Percentiles rank a stretch among this genome's conserved stretches.
Conservation (phyloP, 176 grass and related monocot genomes). For the Ananas comosus region DNA sequence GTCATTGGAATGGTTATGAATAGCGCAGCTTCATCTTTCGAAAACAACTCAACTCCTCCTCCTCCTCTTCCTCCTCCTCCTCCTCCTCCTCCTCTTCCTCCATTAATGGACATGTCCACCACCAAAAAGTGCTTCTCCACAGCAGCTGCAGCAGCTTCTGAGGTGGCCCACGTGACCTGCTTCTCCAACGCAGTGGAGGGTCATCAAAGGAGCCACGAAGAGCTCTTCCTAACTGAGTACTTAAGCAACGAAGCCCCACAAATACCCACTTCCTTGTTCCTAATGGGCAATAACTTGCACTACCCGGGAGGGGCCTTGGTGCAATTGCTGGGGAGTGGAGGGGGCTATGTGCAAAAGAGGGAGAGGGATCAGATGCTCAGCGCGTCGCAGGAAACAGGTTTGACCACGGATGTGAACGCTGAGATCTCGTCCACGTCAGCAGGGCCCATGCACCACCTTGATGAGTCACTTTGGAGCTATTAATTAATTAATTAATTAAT, state of each 20-base stretch:
- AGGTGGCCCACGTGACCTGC: constrained; percentile 71
- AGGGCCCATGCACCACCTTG: constrained; percentile 19
- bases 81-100: constrained; percentile 21
- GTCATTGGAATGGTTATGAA: neutral
- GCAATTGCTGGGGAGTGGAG: constrained; percentile 40
- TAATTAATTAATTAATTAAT: constrained; percentile 23
- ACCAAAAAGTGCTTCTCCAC: neutral
- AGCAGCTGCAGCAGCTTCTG: neutral
- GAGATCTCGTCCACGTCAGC: constrained; percentile 47
- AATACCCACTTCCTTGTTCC: constrained; percentile 10
- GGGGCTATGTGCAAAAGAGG: constrained; percentile 4
- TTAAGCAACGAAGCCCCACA: constrained; percentile 5
- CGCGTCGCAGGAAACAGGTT: constrained; percentile 45
- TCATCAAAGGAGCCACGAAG: constrained; percentile 6
- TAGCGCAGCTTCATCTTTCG: neutral
- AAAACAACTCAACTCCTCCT: too few relatives aligned
- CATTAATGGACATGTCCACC: constrained; percentile 46
- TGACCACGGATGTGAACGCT: constrained; percentile 58
- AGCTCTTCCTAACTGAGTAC: constrained; percentile 9
- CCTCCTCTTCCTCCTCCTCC: constrained; percentile 5
- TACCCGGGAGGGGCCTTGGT: constrained; percentile 36
- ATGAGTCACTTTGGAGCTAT: constrained; percentile 40
- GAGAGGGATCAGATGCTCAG: constrained; percentile 26
- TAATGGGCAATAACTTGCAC: constrained; percentile 11
- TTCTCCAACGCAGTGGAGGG: constrained; percentile 70